Percentiles rank a stretch among this genome's conserved stretches.
These are phyloP conservation scores for Cornus kousa DNA, from an alignment of 148 eudicot species.

Conservation along the genomic window DNA sequence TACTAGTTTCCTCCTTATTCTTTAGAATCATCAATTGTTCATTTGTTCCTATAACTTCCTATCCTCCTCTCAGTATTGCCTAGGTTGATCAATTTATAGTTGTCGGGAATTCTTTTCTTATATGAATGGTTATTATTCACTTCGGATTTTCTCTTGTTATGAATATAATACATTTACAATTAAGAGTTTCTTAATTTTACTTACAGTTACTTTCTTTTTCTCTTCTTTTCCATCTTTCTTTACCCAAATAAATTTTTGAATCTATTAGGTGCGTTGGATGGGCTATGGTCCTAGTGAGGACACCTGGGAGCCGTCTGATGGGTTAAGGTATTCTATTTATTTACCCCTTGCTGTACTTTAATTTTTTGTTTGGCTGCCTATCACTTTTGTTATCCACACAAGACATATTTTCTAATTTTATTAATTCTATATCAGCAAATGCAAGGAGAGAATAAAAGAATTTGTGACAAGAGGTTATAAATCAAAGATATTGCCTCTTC, in stretches of 20 bases:
- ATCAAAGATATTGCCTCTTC: conserved; percentile 29
- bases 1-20: too few relatives aligned
- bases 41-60: too few relatives aligned
- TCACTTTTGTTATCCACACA: neutral
- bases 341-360: neutral
- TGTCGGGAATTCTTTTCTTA: too few relatives aligned
- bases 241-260: neutral
- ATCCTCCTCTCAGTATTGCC: too few relatives aligned
- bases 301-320: conserved; percentile 42
- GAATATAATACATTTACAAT: too few relatives aligned
- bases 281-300: conserved; percentile 35
- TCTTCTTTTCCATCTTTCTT: neutral
- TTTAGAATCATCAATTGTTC: too few relatives aligned
- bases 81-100: too few relatives aligned
- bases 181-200: too few relatives aligned
- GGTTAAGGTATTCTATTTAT: conserved; percentile 20
- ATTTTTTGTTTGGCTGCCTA: neutral
- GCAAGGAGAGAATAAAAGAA: conserved; percentile 21
- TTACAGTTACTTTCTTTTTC: neutral
- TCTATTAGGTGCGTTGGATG: conserved; percentile 34
- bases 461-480: conserved; percentile 27
- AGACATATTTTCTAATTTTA: neutral
- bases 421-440: conserved; percentile 11
- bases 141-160: too few relatives aligned
- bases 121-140: too few relatives aligned